These are phyloP conservation scores for Tolypocladium inflatum DNA, from an alignment of 2,329 filamentous ascomycete species.

Conservation along the genomic window DNA sequence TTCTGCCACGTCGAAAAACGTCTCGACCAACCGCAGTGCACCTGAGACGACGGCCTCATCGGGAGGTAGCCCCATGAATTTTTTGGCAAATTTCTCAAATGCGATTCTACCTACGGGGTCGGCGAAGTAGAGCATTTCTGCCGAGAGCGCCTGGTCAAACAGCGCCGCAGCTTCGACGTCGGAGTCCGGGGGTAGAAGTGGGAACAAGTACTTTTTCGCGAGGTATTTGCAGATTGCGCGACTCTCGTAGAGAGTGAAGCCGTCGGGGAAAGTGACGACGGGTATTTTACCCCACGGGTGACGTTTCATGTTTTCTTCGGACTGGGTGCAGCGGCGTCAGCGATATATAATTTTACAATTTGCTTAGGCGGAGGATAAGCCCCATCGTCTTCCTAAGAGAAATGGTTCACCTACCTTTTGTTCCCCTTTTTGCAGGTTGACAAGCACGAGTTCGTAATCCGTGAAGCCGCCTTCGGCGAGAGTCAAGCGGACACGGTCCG, in stretches of 20 bases:
- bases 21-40: conserved; percentile 25
- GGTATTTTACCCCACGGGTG: conserved; percentile 34
- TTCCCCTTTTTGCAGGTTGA: conserved; percentile 29
- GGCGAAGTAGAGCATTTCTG: conserved; percentile 32
- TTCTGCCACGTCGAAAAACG: conserved; percentile 34
- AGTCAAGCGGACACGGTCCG: conserved; percentile 31
- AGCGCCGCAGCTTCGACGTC: conserved; percentile 29
- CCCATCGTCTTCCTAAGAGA: neutral
- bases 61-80: conserved; percentile 29
- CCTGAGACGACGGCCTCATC: conserved; percentile 29
- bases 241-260: conserved; percentile 36
- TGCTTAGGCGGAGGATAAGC: neutral
- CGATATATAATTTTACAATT: neutral
- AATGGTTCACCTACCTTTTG: conserved; percentile 24
- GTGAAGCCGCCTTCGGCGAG: conserved; percentile 33
- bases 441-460: conserved; percentile 27
- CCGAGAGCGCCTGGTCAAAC: conserved; percentile 32
- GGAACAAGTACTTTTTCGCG: conserved; percentile 32
- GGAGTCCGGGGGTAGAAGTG: conserved; percentile 27
- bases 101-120: conserved; percentile 30
- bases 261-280: conserved; percentile 25
- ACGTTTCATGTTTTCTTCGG: conserved; percentile 23
- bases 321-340: conserved; percentile 13
- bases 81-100: conserved; percentile 36
- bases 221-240: conserved; percentile 38